Evolutionary conservation across 805 yeast genomes (phyloP), one percentile per base, ranked within the genome.

Genomic region (Saccharomycopsis olivae): DNA sequence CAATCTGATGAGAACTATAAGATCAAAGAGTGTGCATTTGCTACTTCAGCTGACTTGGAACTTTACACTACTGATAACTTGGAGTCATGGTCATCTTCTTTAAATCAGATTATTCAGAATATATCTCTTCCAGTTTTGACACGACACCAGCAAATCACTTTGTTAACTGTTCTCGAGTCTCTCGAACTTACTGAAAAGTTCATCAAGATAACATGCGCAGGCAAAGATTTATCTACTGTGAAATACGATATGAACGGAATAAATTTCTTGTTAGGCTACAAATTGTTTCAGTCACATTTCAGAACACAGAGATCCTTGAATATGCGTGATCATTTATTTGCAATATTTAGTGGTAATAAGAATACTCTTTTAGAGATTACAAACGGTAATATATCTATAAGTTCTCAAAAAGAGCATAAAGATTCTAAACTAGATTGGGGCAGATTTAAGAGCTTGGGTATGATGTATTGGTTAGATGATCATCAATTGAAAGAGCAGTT

Each of bases 321-420:
- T 1, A 79, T 81, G 75, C 67, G 97, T 52, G 96, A 89, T 58
- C 69, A 81, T 39, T 69, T 71, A 37, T 89, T 95, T 88, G 97
- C 95, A 0, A 60, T 83, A 18, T 94, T 86, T 57, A 78, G 92
- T 40, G 81, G 75, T 33, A 77, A 83, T 44, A 83, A 81, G 48
- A 87, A 80, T 38, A 53, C 84, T 23, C 54, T 89, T 15, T 57
- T 80, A 10, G 65, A 68, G 35, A 49, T 69, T 5, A 62, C 79
- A 11, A 62, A 66, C 38, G 56, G 65, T 36, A 55, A 73, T 33
- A 62, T 64, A 46, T 51, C 58, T 43, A 62, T 57, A 9, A 33
- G 33, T 19, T 14, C 27, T 11, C 13, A 18, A 4, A 18, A 15
- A 11, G n/a, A n/a, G n/a, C 4, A 13, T 3, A 13, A n/a, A 5